phyloP scores from a whole-genome alignment of 805 yeast genomes.

The Yarrowia porcina region DNA sequence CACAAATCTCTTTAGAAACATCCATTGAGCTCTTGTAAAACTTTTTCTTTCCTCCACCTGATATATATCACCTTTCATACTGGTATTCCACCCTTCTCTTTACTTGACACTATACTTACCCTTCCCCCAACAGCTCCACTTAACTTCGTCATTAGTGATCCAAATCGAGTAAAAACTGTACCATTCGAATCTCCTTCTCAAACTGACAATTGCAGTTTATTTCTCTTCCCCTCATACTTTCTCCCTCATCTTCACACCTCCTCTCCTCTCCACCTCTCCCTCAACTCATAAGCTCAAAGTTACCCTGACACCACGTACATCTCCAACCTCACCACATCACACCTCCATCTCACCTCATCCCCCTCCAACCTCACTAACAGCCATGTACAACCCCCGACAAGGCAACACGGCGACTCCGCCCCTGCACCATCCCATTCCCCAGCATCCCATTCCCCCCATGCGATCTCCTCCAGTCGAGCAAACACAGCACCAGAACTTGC shows the following conservation, averaged over 20 bases:
- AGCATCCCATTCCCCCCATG: slow-evolving; percentile 44
- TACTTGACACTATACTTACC: too few relatives aligned
- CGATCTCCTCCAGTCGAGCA: slow-evolving; percentile 36
- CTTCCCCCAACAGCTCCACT: background rate
- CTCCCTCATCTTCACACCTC: background rate
- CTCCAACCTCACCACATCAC: background rate
- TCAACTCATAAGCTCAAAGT: background rate
- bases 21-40: too few relatives aligned
- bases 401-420: slow-evolving; percentile 37
- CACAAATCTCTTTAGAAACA: too few relatives aligned
- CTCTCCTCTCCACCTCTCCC: background rate
- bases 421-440: slow-evolving; percentile 46
- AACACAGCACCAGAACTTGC: slow-evolving; percentile 26
- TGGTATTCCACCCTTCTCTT: too few relatives aligned
- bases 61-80: too few relatives aligned
- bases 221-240: background rate
- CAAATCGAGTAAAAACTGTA: background rate
- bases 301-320: slow-evolving; percentile 5
- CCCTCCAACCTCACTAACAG: too few relatives aligned
- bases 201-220: too few relatives aligned
- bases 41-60: too few relatives aligned
- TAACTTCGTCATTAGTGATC: background rate
- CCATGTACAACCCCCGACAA: slow-evolving; percentile 5
- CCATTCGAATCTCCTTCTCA: too few relatives aligned
- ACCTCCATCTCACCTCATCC: background rate